Conservation (phyloP, 768 basidiomycete genomes). For the Kwoniella botswanensis region DNA sequence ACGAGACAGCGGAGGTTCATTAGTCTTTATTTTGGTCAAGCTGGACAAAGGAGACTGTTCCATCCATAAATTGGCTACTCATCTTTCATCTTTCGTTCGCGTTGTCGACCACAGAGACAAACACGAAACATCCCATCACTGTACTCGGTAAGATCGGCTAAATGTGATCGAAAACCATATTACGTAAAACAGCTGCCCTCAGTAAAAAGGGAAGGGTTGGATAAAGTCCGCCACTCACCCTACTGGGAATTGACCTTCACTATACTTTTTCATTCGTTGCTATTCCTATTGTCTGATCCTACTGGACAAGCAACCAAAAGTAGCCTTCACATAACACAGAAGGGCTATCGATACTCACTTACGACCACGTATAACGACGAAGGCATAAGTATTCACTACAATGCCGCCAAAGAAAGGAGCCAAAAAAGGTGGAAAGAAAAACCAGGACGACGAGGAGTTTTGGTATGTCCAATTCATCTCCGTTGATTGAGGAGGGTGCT, state of each 20-base stretch:
- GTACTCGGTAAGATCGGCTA: not conserved
- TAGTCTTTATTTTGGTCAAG: not conserved
- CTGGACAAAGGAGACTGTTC: not conserved
- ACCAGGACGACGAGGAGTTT: slow-evolving; percentile 74
- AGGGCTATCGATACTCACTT: not conserved
- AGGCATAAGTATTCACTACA: not conserved
- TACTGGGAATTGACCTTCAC: too few species aligned
- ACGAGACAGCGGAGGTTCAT: not conserved
- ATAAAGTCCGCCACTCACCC: slow-evolving; percentile 4
- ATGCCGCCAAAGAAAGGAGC: slow-evolving; percentile 73
- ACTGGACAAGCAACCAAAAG: not conserved
- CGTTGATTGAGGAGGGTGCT: not conserved
- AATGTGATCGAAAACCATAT: too few species aligned
- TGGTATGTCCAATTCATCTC: slow-evolving; percentile 65
- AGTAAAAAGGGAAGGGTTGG: not conserved
- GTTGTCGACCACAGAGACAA: not conserved
- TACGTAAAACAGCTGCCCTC: not conserved
- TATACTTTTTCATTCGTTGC: not conserved
- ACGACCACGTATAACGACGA: not conserved
- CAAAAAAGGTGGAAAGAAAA: slow-evolving; percentile 84
- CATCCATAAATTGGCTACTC: not conserved
- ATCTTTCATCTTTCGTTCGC: not conserved
- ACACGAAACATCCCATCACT: too few species aligned
- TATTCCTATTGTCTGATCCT: not conserved
- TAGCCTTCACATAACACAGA: not conserved